Conservation (phyloP, 257 asterid species). For the Asclepias syriaca region DNA sequence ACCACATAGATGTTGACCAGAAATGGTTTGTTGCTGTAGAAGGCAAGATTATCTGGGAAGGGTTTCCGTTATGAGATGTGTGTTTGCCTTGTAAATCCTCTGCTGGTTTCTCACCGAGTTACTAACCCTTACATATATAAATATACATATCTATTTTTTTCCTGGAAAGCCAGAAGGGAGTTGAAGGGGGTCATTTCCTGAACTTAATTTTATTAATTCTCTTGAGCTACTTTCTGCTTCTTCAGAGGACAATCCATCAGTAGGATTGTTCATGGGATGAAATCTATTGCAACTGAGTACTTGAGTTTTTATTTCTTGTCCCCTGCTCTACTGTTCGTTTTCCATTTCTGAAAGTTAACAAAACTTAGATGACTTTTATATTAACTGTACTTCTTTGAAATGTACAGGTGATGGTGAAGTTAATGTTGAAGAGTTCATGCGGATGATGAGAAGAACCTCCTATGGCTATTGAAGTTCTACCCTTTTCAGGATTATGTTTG, state of each 20-base stretch:
- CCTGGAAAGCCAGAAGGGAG: too few species aligned
- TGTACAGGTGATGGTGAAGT: constrained; percentile 91
- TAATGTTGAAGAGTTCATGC: constrained; percentile 64
- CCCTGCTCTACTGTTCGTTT: background rate
- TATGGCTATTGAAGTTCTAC: constrained; percentile 40
- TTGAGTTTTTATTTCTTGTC: background rate
- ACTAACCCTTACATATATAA: background rate
- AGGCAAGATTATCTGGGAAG: background rate
- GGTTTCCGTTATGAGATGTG: too few species aligned
- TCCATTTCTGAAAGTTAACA: background rate
- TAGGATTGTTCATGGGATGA: background rate
- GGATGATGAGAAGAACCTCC: constrained; percentile 92
- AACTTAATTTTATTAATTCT: background rate
- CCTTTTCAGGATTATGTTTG: background rate
- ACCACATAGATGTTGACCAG: background rate
- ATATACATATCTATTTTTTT: too few species aligned
- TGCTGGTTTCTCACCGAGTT: background rate
- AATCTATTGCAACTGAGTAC: background rate
- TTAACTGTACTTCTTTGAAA: constrained; percentile 2
- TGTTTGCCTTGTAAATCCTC: too few species aligned
- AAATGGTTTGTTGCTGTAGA: background rate
- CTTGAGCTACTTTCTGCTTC: background rate
- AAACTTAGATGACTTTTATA: background rate
- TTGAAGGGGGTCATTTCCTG: background rate
- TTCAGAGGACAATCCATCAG: background rate